Evolutionary conservation across 2,329 filamentous ascomycete species (phyloP).

Genomic region (Claviceps digitariae): DNA sequence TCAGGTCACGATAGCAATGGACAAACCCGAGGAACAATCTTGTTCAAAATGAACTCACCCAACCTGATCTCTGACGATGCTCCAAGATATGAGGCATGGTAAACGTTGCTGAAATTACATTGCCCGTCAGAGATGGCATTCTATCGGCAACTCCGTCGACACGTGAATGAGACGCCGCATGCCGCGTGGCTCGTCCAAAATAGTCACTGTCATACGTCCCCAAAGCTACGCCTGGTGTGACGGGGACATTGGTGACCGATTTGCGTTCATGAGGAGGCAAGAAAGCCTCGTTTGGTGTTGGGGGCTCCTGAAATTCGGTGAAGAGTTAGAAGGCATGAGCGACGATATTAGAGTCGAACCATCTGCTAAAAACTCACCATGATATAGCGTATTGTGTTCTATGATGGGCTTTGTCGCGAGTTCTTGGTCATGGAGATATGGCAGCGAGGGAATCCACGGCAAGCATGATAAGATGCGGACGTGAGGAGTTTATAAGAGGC

Average conservation of each 20-base stretch:
- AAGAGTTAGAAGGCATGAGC: neutral
- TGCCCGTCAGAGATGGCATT: neutral
- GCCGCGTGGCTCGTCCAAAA: neutral
- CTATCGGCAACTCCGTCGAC: neutral
- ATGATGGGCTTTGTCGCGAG: neutral
- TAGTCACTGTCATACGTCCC: conserved; percentile 4
- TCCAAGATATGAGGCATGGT: conserved; percentile 1
- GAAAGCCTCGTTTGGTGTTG: conserved; percentile 1
- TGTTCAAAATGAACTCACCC: neutral
- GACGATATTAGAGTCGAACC: neutral
- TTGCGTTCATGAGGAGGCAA: conserved; percentile 4
- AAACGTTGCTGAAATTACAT: conserved; percentile 3
- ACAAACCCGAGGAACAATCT: neutral
- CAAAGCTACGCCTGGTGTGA: conserved; percentile 5
- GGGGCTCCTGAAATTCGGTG: neutral
- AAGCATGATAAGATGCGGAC: neutral
- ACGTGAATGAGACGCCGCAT: neutral
- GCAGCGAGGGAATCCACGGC: neutral
- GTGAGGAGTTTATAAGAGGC: neutral
- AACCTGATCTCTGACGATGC: neutral
- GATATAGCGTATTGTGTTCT: neutral
- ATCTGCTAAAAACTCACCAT: neutral
- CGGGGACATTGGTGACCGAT: conserved; percentile 2
- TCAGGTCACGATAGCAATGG: neutral
- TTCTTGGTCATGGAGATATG: neutral